Evolutionary conservation across 495 filamentous ascomycete species (phyloP).

Genomic region (Penicillium flavigenum): DNA sequence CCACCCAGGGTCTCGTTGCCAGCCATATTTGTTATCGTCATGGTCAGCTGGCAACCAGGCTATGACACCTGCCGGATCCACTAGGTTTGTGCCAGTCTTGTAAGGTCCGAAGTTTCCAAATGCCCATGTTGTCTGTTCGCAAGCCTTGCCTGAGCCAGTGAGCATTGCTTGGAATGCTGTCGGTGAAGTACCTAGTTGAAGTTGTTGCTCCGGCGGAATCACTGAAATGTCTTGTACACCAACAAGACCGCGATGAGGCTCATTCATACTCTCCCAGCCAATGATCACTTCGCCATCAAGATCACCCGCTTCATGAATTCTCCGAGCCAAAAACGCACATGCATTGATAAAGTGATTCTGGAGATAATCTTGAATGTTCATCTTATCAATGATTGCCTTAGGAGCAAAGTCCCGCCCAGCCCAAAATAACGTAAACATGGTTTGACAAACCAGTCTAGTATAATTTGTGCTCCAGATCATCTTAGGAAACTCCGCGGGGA

Average conservation of each 20-base stretch:
- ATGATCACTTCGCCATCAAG: conserved; percentile 85
- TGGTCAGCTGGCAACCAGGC: conserved; percentile 80
- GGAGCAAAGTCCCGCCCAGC: conserved; percentile 91
- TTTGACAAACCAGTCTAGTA: conserved; percentile 77
- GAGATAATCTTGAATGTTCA: conserved; percentile 95
- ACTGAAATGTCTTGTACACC: conserved; percentile 80
- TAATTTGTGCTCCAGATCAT: conserved; percentile 99
- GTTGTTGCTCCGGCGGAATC: conserved; percentile 83
- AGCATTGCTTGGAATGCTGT: conserved; percentile 94
- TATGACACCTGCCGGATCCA: conserved; percentile 83
- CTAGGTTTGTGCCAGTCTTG: conserved; percentile 75
- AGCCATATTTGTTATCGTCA: conserved; percentile 86
- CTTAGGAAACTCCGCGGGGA: conserved; percentile 86
- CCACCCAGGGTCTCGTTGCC: conserved; percentile 84
- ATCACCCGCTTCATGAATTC: conserved; percentile 88
- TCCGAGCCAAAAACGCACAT: conserved; percentile 72
- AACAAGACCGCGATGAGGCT: conserved; percentile 87
- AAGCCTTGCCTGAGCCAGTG: conserved; percentile 82
- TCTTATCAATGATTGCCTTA: conserved; percentile 89
- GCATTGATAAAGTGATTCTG: conserved; percentile 84
- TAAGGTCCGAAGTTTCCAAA: conserved; percentile 91
- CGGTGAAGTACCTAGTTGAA: conserved; percentile 90
- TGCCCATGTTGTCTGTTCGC: conserved; percentile 86
- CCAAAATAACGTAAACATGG: conserved; percentile 94
- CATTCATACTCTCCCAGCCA: conserved; percentile 94